phyloP scores from a whole-genome alignment of 2,329 filamentous ascomycete species.

The Geosmithia flava region DNA sequence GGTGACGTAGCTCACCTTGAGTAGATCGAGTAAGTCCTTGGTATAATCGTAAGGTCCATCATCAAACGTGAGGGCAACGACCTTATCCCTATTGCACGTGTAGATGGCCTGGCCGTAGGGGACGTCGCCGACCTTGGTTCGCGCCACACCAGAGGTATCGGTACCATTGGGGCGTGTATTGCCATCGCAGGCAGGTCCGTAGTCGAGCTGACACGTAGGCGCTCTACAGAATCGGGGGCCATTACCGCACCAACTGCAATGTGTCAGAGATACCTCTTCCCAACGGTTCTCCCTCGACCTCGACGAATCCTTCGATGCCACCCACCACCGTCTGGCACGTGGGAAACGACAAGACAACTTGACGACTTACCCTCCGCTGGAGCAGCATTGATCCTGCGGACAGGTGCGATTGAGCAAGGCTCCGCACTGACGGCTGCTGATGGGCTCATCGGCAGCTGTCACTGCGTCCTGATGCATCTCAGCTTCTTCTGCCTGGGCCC shows the following conservation, averaged over 20 bases:
- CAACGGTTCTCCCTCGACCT: no score
- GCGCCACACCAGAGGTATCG: conserved; percentile 25
- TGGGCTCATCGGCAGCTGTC: no score
- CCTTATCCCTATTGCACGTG: conserved; percentile 18
- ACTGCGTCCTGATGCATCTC: neutral
- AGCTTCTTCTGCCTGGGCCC: no score
- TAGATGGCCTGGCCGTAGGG: conserved; percentile 43
- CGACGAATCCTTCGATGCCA: no score
- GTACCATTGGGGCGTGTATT: conserved; percentile 37
- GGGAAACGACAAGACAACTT: no score
- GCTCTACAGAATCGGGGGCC: conserved; percentile 43
- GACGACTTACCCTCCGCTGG: conserved; percentile 22
- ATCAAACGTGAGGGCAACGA: conserved; percentile 31
- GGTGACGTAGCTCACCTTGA: conserved; percentile 5
- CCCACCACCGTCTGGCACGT: neutral
- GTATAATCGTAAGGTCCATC: conserved; percentile 33
- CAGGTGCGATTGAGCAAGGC: conserved; percentile 14
- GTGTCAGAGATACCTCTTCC: neutral
- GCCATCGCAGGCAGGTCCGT: conserved; percentile 48
- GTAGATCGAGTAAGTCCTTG: conserved; percentile 23
- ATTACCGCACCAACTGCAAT: conserved; percentile 39
- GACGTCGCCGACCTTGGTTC: conserved; percentile 10
- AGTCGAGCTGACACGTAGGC: conserved; percentile 48
- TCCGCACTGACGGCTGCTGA: neutral
- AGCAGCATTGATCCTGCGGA: conserved; percentile 23